These are phyloP conservation scores for Barnettozyma sucrosica DNA, from an alignment of 805 yeast species.

Conservation along the genomic window DNA sequence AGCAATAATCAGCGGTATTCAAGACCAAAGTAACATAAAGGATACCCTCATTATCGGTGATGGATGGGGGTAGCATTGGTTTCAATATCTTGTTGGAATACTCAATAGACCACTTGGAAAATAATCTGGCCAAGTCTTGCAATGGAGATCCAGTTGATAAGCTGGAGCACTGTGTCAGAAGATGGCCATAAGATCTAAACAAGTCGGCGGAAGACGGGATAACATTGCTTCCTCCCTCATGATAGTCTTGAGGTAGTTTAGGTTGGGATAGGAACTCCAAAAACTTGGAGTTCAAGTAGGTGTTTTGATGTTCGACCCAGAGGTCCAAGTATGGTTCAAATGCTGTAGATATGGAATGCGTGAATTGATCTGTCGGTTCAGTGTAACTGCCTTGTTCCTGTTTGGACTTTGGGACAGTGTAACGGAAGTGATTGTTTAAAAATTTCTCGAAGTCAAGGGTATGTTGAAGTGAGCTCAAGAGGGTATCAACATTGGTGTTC, in stretches of 20 bases:
- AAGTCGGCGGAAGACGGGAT: slow-evolving; percentile 84
- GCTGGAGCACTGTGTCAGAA: slow-evolving; percentile 63
- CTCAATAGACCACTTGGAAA: slow-evolving; percentile 57
- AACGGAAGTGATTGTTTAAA: slow-evolving; percentile 57
- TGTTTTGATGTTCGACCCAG: slow-evolving; percentile 86
- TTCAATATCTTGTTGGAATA: slow-evolving; percentile 48
- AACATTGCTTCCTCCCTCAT: slow-evolving; percentile 55
- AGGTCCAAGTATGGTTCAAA: slow-evolving; percentile 81
- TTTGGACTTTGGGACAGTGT: slow-evolving; percentile 25
- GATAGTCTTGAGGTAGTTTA: slow-evolving; percentile 44
- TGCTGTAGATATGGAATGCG: slow-evolving; percentile 48
- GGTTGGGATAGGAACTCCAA: slow-evolving; percentile 56
- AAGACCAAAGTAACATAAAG: slow-evolving; percentile 64
- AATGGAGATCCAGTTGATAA: slow-evolving; percentile 40
- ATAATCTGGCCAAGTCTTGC: slow-evolving; percentile 45
- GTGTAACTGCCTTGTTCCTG: slow-evolving; percentile 18
- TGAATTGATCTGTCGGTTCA: slow-evolving; percentile 25
- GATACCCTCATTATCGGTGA: slow-evolving; percentile 49
- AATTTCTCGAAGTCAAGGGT: slow-evolving; percentile 81
- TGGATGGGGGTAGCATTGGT: slow-evolving; percentile 43
- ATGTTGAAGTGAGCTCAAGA: slow-evolving; percentile 64
- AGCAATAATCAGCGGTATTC: slow-evolving; percentile 87
- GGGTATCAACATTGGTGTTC: slow-evolving; percentile 51
- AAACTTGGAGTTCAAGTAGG: slow-evolving; percentile 53
- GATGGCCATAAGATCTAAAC: slow-evolving; percentile 69